Base-by-base conservation (phyloP, 192 early-diverging fungal genomes). In the Coemansia sp. region DNA sequence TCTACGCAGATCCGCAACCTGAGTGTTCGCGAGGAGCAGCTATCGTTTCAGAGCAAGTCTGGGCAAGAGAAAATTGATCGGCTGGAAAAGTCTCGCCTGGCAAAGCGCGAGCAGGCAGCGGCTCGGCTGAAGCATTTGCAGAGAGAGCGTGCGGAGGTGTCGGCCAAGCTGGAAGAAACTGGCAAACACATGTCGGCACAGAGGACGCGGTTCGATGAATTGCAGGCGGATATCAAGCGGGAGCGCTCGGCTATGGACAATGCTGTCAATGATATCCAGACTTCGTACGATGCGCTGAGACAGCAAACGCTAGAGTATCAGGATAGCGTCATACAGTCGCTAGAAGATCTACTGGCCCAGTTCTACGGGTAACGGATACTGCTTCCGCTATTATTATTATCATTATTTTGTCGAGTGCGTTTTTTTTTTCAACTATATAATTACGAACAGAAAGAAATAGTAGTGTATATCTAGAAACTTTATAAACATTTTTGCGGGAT, bases 291-390 rank as follows among this genome's bases (percentile, higher is more conserved):
- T 17, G n/a, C 43, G 49, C 59, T 82, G 56, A 59, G 79, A 19
- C 74, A 82, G 64, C 79, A 82, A 43, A 82, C 79, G 6, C 27
- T 77, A 3, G 74, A 82, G 40, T 82, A 74, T 51, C 79, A 82
- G 70, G 79, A 82, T 39, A 45, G 67, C 7, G 71, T 82, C 31
- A 82, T 73, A 29, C 79, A 76, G 60, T 73, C 79, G 51, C 42
- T 82, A 4, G 79, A 82, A 31, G 79, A 82, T 15, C 67, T 82
- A 20, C 37, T 82, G 17, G 42, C 62, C n/a, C 65, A 47, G 31
- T 73, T 82, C 32, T 76, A 82, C 53, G 59, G 54, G 17, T 77
- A 62, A 63, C 15, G 1, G 19, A 5, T 22, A 24, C 2, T 24
- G 32, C 32, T 7, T 35, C 7, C 4, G 32, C 6, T 24, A 22